Evolutionary conservation across 371 early-diverging fungal genomes (phyloP).

Genomic region (Actinomortierella wolfii): DNA sequence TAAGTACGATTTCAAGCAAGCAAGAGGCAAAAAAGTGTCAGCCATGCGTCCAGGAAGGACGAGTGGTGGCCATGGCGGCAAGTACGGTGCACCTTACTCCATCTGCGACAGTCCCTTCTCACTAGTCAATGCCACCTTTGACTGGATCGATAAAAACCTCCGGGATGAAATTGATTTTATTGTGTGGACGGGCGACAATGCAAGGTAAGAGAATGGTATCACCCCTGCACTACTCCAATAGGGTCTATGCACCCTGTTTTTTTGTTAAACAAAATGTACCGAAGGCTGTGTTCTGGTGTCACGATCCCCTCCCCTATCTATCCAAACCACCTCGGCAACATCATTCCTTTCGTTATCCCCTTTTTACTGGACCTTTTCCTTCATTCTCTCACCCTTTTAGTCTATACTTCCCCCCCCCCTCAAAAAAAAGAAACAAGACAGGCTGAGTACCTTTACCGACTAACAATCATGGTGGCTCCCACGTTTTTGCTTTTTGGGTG

Average conservation of each 20-base stretch:
- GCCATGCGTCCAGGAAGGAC: constrained; percentile 29
- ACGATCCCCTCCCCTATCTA: too few relatives aligned
- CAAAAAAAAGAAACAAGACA: too few relatives aligned
- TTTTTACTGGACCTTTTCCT: too few relatives aligned
- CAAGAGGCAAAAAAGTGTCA: neutral
- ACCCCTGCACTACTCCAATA: neutral
- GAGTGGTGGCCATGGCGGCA: constrained; percentile 46
- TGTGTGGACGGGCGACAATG: constrained; percentile 83
- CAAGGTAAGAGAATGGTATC: constrained; percentile 51
- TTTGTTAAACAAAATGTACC: too few relatives aligned
- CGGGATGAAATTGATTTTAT: constrained; percentile 73
- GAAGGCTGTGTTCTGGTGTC: too few relatives aligned
- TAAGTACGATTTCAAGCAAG: neutral
- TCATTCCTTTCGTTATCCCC: too few relatives aligned
- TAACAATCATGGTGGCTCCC: too few relatives aligned
- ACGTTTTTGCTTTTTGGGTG: neutral
- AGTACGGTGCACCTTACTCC: constrained; percentile 61
- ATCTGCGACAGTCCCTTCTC: constrained; percentile 73
- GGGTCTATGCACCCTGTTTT: neutral
- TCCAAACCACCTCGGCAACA: too few relatives aligned
- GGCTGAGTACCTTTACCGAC: too few relatives aligned
- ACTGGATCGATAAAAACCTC: constrained; percentile 66
- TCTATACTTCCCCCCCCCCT: too few relatives aligned
- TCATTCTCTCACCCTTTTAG: too few relatives aligned
- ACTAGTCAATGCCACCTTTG: constrained; percentile 70